Conservation (phyloP, 163 green algal species). For the Picocystis sp. region DNA sequence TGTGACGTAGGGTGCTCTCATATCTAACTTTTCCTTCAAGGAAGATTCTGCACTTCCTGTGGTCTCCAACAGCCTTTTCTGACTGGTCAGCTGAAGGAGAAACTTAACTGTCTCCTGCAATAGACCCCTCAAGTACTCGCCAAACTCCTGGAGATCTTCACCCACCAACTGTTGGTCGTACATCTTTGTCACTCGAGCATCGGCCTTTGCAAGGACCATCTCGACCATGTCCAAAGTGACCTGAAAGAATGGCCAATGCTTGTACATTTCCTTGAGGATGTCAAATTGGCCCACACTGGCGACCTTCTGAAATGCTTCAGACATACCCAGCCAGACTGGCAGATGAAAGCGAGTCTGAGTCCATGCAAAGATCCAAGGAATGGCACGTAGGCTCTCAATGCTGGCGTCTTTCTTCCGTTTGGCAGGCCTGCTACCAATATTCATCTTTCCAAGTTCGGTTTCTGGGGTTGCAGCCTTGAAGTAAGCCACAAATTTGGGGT, state of each 20-base stretch:
- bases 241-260: slow-evolving; percentile 88
- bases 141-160: slow-evolving; percentile 17
- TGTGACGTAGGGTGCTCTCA: slow-evolving; percentile 65
- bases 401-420: slow-evolving; percentile 47
- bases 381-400: slow-evolving; percentile 81
- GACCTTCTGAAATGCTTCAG: slow-evolving; percentile 46
- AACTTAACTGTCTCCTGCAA: slow-evolving; percentile 2
- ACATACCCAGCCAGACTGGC: slow-evolving; percentile 90
- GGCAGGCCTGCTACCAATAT: slow-evolving; percentile 83
- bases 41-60: slow-evolving; percentile 33
- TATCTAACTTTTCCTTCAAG: slow-evolving; percentile 29
- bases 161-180: slow-evolving; percentile 39
- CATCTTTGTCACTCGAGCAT: slow-evolving; percentile 57
- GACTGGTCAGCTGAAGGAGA: slow-evolving; percentile 10
- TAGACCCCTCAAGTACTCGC: neutral
- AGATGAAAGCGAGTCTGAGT: slow-evolving; percentile 84
- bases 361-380: slow-evolving; percentile 99
- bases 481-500: slow-evolving; percentile 72
- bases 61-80: slow-evolving; percentile 18
- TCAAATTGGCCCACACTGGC: slow-evolving; percentile 29
- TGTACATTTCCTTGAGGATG: slow-evolving; percentile 62
- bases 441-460: slow-evolving; percentile 80
- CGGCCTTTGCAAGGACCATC: slow-evolving; percentile 87
- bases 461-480: slow-evolving; percentile 78
- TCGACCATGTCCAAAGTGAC: slow-evolving; percentile 82